Conservation (phyloP, 371 early-diverging fungal genomes). For the Circinella umbellata region DNA sequence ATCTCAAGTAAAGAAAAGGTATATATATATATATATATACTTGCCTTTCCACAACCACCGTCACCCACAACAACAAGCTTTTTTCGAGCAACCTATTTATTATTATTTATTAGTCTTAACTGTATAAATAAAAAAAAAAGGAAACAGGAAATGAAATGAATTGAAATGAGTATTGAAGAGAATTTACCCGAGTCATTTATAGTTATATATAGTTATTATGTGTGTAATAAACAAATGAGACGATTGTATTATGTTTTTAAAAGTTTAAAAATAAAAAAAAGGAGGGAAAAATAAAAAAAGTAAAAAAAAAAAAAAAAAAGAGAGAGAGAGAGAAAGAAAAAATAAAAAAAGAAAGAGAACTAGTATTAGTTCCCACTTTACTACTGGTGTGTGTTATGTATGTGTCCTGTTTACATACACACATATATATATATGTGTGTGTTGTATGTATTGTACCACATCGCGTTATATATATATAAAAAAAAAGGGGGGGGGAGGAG, state of each 20-base stretch:
- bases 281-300: not conserved
- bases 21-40: no score
- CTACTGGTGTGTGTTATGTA: not conserved
- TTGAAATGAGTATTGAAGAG: not conserved
- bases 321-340: conserved; percentile 13
- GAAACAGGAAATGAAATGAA: not conserved
- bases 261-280: not conserved
- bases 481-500: no score
- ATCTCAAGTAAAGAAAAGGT: no score
- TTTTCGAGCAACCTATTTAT: conserved; percentile 44
- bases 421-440: no score
- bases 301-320: conserved; percentile 9
- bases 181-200: conserved; percentile 20
- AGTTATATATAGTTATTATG: no score
- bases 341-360: conserved; percentile 2
- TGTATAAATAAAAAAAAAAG: not conserved
- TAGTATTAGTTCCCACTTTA: not conserved
- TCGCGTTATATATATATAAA: no score
- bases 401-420: no score
- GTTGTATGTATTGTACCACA: no score
- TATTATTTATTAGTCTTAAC: not conserved
- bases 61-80: conserved; percentile 64
- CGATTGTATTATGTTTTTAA: not conserved
- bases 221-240: not conserved
- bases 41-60: conserved; percentile 80